phyloP scores from a whole-genome alignment of 352 stramenopile species.

The Phytopythium oedochilum region DNA sequence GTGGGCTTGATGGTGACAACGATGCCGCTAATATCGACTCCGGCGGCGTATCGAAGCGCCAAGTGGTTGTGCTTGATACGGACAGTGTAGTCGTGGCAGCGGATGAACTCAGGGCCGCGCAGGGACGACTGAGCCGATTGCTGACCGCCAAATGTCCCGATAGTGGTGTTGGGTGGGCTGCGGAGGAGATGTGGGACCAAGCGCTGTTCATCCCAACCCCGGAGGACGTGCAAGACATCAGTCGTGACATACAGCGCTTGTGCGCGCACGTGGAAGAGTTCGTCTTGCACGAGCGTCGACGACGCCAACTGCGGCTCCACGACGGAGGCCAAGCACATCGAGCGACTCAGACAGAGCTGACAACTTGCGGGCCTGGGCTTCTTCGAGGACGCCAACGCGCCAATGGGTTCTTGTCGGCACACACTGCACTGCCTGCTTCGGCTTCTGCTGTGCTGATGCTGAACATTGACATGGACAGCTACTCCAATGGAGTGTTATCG shows the following conservation, averaged over 20 bases:
- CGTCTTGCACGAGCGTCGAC: constrained; percentile 13
- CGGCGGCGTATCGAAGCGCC: background rate
- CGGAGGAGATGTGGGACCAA: constrained; percentile 50
- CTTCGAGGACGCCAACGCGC: background rate
- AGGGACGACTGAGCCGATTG: constrained; percentile 22
- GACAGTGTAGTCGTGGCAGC: constrained; percentile 16
- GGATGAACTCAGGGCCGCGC: constrained; percentile 28
- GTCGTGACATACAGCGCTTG: constrained; percentile 28
- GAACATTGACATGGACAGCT: background rate
- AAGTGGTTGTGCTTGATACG: constrained; percentile 24
- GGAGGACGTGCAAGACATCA: constrained; percentile 46
- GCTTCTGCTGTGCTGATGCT: background rate
- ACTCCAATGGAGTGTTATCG: background rate
- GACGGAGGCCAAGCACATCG: background rate
- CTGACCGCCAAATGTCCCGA: constrained; percentile 37
- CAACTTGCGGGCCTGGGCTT: constrained; percentile 11
- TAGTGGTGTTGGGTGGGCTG: constrained; percentile 38
- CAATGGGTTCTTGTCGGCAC: constrained; percentile 1
- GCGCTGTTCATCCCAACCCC: constrained; percentile 50
- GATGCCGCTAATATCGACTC: background rate
- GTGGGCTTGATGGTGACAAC: background rate
- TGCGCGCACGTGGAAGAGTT: constrained; percentile 25
- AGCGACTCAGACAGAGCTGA: constrained; percentile 29
- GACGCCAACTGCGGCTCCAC: background rate
- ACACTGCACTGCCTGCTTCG: background rate